Base-by-base conservation (phyloP, 140 eudicot genomes). In the Flaveria floridana region DNA sequence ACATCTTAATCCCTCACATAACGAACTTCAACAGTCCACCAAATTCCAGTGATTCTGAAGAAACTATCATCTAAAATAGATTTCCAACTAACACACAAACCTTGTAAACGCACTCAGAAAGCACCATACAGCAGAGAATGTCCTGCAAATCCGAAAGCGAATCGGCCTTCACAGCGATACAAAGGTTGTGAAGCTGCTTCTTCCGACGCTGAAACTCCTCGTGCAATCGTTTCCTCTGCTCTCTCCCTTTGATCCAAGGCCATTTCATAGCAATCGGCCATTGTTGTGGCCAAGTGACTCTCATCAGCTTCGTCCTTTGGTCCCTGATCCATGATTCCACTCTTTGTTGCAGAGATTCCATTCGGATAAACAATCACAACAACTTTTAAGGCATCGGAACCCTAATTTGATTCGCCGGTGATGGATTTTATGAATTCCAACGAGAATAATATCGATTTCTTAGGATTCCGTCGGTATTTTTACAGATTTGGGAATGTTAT, bases 61-160 rank as follows among this genome's bases (percentile, higher is more conserved):
- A 62, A 62, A 13, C 5, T 26, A 25, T 12, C 18, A 62, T 12
- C 68, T 13, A 9, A 62, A 0, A 25, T 5, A 6, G 42, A 61
- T 2, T 1, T 19, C 14, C 7, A 30, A 19, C 14, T 34, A 9
- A 23, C 48, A 75, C 19, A 65, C 53, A 10, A 39, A 94, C 99
- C 99, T 94, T 94, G 65, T 94, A 94, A 20, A 94, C 99, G 65
- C 97, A 94, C 71, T 94, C 99, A 57, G 99, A 88, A 28, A 94
- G 92, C 52, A 91, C 95, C 99, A 94, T 88, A 83, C 90, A 88
- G 39, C 97, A 94, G 1, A 94, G 83, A 48, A 94, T 79, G 30
- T 94, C 99, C 85, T 94, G 99, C 95, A 94, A 87, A 84, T 94
- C 99, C 10, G 92, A 57, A 5, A 94, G 48, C 0, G 96, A 87